Evolutionary conservation across 2,329 filamentous ascomycete species (phyloP), one percentile per base, ranked within the genome.

Genomic region (Byssothecium circinans): DNA sequence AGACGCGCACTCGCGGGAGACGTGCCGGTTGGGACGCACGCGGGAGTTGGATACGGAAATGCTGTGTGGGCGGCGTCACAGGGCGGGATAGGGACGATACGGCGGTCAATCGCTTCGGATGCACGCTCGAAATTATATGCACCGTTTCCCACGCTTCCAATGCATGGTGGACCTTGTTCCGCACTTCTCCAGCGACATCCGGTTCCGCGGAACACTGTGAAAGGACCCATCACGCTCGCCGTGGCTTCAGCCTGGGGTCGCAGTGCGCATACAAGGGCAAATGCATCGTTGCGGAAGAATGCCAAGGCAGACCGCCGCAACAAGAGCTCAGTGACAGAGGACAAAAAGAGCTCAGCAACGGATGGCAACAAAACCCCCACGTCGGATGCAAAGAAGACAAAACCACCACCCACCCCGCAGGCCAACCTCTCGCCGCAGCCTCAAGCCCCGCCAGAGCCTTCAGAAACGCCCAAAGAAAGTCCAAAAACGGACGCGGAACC

Each of bases 361-460:
- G n/a, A n/a, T n/a, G n/a, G 70, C 46, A 65, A 69, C 48, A 73
- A 72, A 57, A 73, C 68, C 58, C 70, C 71, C 19, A 50, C 56
- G 34, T 67, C 64, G 7, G 56, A 65, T 53, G 53, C 54, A 61
- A 25, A 25, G 23, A 25, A 25, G 23, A 10, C 5, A 10, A 25
- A 25, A 5, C 5, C 23, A 41, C 46, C 50, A 18, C 18, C 52
- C 11, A 56, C 58, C 33, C 63, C 67, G 15, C 53, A 57, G 18
- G 58, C 58, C 42, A 64, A n/a, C n/a, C n/a, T n/a, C n/a, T n/a
- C n/a, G n/a, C n/a, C n/a, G n/a, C n/a, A 57, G 59, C 65, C 57
- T 41, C 57, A 65, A 49, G 56, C 67, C 45, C 56, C 56, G 27
- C 58, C 63, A 29, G 57, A 66, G 40, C 27, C 52, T 27, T 34